These are phyloP conservation scores for Tolypocladium ophioglossoides DNA, from an alignment of 2,329 filamentous ascomycete species.

Conservation along the genomic window DNA sequence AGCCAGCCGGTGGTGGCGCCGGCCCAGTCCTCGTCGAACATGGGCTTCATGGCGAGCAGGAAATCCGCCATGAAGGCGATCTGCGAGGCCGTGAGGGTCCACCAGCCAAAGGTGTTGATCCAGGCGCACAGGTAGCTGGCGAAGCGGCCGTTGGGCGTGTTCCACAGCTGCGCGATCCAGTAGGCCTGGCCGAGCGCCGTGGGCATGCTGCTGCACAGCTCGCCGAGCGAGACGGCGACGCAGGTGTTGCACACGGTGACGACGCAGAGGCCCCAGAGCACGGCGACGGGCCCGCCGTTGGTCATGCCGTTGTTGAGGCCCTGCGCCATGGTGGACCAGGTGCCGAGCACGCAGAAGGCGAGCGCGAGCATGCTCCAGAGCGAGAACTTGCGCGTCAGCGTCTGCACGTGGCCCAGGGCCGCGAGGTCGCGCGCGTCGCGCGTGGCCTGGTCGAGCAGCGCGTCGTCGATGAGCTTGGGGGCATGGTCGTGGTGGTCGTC, in stretches of 20 bases:
- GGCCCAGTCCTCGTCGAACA: slow-evolving; percentile 38
- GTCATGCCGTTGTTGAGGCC: slow-evolving; percentile 34
- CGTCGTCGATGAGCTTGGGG: slow-evolving; percentile 1
- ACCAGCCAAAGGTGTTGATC: slow-evolving; percentile 52
- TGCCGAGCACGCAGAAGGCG: slow-evolving; percentile 46
- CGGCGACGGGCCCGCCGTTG: slow-evolving; percentile 42
- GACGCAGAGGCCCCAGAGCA: slow-evolving; percentile 44
- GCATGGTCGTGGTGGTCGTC: background rate
- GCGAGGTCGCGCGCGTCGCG: slow-evolving; percentile 29
- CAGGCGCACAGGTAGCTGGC: slow-evolving; percentile 46
- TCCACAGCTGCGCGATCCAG: slow-evolving; percentile 32
- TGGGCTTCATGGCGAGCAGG: slow-evolving; percentile 42
- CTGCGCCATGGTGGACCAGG: slow-evolving; percentile 48
- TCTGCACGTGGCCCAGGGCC: slow-evolving; percentile 27
- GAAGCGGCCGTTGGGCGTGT: slow-evolving; percentile 33
- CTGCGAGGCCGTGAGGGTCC: slow-evolving; percentile 43
- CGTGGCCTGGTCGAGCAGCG: slow-evolving; percentile 14
- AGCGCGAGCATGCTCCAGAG: slow-evolving; percentile 46
- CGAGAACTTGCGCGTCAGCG: slow-evolving; percentile 35
- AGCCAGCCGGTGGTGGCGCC: slow-evolving; percentile 38
- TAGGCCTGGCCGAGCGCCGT: slow-evolving; percentile 50
- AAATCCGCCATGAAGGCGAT: slow-evolving; percentile 49
- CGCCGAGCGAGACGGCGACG: slow-evolving; percentile 43
- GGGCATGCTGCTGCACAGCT: slow-evolving; percentile 48
- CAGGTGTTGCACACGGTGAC: slow-evolving; percentile 42